A percentile compares a stretch with the other conserved stretches of the same genome.
These are phyloP conservation scores for Globomyces pollinis-pini DNA, from an alignment of 192 early-diverging fungal genomes.

Conservation along the genomic window DNA sequence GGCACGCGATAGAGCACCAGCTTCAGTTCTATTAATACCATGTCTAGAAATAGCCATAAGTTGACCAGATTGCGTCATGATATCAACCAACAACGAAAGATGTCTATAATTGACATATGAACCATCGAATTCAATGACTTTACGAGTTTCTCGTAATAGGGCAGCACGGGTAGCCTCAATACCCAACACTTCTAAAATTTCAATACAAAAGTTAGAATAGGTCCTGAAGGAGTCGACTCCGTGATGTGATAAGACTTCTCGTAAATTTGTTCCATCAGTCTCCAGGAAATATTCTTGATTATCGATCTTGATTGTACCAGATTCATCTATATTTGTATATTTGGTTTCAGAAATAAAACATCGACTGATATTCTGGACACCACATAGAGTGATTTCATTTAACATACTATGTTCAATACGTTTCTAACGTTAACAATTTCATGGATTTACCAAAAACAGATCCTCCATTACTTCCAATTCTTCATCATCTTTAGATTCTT, in stretches of 20 bases:
- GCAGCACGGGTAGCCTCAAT: slow-evolving; percentile 94
- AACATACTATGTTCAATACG: slow-evolving; percentile 83
- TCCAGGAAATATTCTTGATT: slow-evolving; percentile 74
- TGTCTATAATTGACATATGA: slow-evolving; percentile 99
- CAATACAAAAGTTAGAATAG: slow-evolving; percentile 86
- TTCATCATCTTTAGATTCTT: slow-evolving; percentile 59
- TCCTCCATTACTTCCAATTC: slow-evolving; percentile 66
- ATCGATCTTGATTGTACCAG: slow-evolving; percentile 52
- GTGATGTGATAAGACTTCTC: slow-evolving; percentile 74
- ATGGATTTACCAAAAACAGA: slow-evolving; percentile 80
- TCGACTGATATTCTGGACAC: slow-evolving; percentile 76
- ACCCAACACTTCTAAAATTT: slow-evolving; percentile 87
- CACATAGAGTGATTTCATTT: slow-evolving; percentile 75
- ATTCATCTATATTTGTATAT: slow-evolving; percentile 30
- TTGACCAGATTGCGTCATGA: slow-evolving; percentile 89
- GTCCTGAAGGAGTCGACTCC: slow-evolving; percentile 76
- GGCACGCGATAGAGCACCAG: slow-evolving; percentile 86
- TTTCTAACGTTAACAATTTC: too few relatives aligned
- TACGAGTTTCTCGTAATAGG: slow-evolving; percentile 79
- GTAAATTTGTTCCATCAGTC: slow-evolving; percentile 88
- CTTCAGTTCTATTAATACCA: slow-evolving; percentile 94
- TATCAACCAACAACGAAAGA: slow-evolving; percentile 87
- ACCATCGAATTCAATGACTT: slow-evolving; percentile 90
- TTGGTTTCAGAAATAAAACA: slow-evolving; percentile 64
- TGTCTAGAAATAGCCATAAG: slow-evolving; percentile 97